Percentiles rank a stretch among this genome's conserved stretches.
Evolutionary conservation across 345 rosid species (phyloP).

Genomic region (Pelargonium nanum): DNA sequence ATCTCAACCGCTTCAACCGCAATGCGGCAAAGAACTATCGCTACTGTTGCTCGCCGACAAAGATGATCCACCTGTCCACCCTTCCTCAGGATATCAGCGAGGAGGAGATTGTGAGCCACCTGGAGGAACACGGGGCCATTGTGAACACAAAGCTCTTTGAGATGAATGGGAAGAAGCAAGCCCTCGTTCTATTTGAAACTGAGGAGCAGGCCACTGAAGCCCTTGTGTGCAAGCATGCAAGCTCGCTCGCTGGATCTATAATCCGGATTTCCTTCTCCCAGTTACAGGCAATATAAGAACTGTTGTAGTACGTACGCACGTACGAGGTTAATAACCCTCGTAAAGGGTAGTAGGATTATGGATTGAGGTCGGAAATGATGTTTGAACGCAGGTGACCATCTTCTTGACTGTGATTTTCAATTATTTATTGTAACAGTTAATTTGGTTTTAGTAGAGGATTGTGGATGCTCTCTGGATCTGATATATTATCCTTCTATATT

Average conservation of each 20-base stretch:
- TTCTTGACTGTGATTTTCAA: conserved; percentile 4
- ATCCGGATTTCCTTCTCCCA: conserved; percentile 97
- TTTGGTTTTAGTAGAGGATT: too few relatives aligned
- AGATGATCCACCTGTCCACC: conserved; percentile 86
- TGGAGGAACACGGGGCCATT: conserved; percentile 68
- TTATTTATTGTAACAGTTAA: too few relatives aligned
- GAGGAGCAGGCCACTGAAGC: conserved; percentile 96
- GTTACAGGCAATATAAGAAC: conserved; percentile 57
- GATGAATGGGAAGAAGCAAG: conserved; percentile 93
- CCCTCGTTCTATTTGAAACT: conserved; percentile 63
- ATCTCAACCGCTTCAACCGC: conserved; percentile 91
- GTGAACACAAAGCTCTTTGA: conserved; percentile 72
- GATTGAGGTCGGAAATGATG: conserved; percentile 17
- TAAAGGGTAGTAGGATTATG: too few relatives aligned
- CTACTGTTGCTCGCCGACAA: conserved; percentile 96
- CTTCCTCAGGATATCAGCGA: conserved; percentile 80
- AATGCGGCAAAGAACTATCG: conserved; percentile 94
- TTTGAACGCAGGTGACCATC: conserved; percentile 14
- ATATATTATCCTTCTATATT: too few relatives aligned
- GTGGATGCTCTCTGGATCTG: too few relatives aligned
- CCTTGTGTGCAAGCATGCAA: conserved; percentile 86
- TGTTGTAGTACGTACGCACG: conserved; percentile 12
- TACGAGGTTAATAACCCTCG: too few relatives aligned
- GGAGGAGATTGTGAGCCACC: conserved; percentile 63
- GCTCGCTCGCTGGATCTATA: conserved; percentile 60